These are phyloP conservation scores for Leccinum uliginosum DNA, from an alignment of 768 basidiomycete genomes.

Conservation along the genomic window DNA sequence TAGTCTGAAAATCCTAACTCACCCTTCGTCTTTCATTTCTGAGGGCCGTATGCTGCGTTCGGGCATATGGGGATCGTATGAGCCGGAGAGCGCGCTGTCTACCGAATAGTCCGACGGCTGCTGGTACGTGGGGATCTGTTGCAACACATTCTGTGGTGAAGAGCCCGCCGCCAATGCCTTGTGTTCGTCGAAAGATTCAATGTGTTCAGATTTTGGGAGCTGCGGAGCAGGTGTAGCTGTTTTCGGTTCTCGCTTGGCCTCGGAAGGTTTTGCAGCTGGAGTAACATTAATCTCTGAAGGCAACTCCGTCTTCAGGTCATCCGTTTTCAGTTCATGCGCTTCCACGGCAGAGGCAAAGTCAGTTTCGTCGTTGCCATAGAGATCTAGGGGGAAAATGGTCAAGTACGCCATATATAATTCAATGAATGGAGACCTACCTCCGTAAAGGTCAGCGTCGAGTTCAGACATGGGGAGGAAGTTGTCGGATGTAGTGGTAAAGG, in stretches of 20 bases:
- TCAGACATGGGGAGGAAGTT: constrained; percentile 52
- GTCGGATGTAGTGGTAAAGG: constrained; percentile 32
- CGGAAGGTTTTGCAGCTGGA: constrained; percentile 14
- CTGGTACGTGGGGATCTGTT: constrained; percentile 78
- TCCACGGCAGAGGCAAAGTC: constrained; percentile 53
- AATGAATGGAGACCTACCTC: constrained; percentile 47
- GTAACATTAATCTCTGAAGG: constrained; percentile 18
- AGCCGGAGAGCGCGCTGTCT: constrained; percentile 33
- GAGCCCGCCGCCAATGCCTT: constrained; percentile 14
- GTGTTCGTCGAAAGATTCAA: constrained; percentile 16
- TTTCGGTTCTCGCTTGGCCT: constrained; percentile 20
- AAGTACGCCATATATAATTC: neutral
- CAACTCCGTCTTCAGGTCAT: constrained; percentile 27
- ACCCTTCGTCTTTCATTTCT: constrained; percentile 99
- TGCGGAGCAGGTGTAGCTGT: constrained; percentile 9
- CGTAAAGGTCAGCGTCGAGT: constrained; percentile 87
- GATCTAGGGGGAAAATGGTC: constrained; percentile 40
- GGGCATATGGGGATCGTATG: constrained; percentile 39
- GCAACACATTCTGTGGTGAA: constrained; percentile 44
- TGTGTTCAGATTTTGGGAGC: constrained; percentile 8
- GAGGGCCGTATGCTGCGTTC: constrained; percentile 75
- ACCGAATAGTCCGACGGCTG: constrained; percentile 55
- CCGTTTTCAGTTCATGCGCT: constrained; percentile 30
- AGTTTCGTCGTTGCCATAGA: constrained; percentile 60
- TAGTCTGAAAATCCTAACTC: constrained; percentile 40